Base-by-base conservation (phyloP, 1,284 basidiomycete species). In the Trametes sp. region DNA sequence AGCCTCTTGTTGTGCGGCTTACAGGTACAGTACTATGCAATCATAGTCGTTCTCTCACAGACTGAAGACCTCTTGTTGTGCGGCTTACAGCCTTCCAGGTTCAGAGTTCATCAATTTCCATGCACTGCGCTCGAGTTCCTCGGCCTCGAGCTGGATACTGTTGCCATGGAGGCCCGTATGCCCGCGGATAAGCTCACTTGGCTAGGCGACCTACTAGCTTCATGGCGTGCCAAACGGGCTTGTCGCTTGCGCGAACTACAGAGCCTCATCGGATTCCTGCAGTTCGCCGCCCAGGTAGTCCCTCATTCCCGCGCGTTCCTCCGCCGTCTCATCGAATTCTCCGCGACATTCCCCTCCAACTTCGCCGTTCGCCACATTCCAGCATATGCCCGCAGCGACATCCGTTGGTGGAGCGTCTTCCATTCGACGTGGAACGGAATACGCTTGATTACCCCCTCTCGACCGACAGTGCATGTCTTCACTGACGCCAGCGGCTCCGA, bases 321-420 rank as follows among this genome's bases (percentile, higher is more conserved):
- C 10, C 54, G 54, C 26, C 54, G 54, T 2, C 54, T 61, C 4
- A 61, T 52, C 8, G 54, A 61, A 1, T 61, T 61, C 41, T 51
- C 54, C 1, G 4, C 54, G 9, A 38, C 59, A 1, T 61, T 61
- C 42, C 0, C 14, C n/a, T 51, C 53, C 2, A 31, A 52, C 0
- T 46, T 56, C 11, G 46, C 54, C 3, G 13, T 21, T 4, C 49
- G 59, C 1, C 54, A 61, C 29, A 56, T 61, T 38, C 59, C 59
- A 0, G 13, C 26, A 1, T 61, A 61, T 26, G 59, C 59, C 0
- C 59, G 28, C 14, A 48, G 54, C 8, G 54, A 61, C 36, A 51
- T 61, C 29, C 36, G 31, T 8, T 61, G 59, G 59, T 61, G 59
- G 59, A 51, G 23, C 5, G 49, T 46, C 23, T 59, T 59, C 45